Percentiles rank a stretch among this genome's conserved stretches.
These are phyloP conservation scores for Debaryomyces sp. DNA, from an alignment of 1,139 yeast genomes.

Conservation along the genomic window DNA sequence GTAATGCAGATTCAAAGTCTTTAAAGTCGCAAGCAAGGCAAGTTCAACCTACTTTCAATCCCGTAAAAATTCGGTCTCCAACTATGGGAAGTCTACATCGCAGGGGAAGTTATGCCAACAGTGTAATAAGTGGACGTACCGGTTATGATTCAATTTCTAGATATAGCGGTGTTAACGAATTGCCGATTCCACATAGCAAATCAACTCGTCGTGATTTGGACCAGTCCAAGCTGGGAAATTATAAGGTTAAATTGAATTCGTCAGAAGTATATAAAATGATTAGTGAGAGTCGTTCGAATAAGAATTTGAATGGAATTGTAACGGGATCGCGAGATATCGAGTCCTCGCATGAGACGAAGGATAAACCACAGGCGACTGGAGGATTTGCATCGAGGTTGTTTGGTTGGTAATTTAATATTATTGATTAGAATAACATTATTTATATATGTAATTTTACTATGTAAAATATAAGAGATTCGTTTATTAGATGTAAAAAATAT, in stretches of 20 bases:
- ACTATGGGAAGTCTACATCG: conserved; percentile 4
- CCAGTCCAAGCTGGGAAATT: conserved; percentile 62
- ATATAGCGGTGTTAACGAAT: conserved; percentile 1
- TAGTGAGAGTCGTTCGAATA: conserved; percentile 11
- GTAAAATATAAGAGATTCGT: neutral
- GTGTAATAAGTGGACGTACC: conserved; percentile 7
- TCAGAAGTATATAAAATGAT: conserved; percentile 27
- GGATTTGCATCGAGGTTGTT: conserved; percentile 33
- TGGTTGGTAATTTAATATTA: conserved; percentile 31
- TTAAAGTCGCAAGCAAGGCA: conserved; percentile 13
- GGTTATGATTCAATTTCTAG: conserved; percentile 3
- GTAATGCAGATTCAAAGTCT: conserved; percentile 13
- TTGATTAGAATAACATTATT: neutral
- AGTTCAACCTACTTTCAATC: conserved; percentile 1
- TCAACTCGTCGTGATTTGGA: conserved; percentile 2
- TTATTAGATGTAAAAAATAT: conserved; percentile 3
- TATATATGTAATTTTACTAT: neutral
- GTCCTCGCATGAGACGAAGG: neutral
- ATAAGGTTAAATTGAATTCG: conserved; percentile 31
- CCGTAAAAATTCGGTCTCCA: conserved; percentile 2
- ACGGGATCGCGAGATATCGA: conserved; percentile 1
- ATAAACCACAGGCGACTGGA: conserved; percentile 10
- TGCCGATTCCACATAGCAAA: conserved; percentile 2
- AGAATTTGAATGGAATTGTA: neutral
- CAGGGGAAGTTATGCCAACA: conserved; percentile 10